phyloP scores from a whole-genome alignment of 306 rosid species.

The Inga laurina region DNA sequence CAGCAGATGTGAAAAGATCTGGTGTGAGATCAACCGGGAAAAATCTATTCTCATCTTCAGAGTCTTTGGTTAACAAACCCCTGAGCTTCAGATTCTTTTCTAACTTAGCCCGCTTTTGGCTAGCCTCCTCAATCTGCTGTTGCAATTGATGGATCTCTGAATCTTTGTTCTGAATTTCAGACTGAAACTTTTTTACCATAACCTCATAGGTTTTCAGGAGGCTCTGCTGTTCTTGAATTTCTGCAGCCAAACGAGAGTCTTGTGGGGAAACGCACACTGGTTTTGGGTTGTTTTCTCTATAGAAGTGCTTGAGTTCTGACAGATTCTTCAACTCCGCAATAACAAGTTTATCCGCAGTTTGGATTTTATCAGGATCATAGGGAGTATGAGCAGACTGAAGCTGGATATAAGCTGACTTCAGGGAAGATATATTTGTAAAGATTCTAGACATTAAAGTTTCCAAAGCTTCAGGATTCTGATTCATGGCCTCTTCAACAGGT shows the following conservation, averaged over 20 bases:
- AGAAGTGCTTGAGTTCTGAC: constrained; percentile 95
- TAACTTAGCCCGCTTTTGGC: constrained; percentile 72
- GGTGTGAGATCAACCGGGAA: constrained; percentile 79
- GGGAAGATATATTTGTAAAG: constrained; percentile 81
- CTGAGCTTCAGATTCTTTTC: constrained; percentile 96
- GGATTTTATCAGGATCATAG: constrained; percentile 94
- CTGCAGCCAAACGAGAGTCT: constrained; percentile 98
- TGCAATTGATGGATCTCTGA: constrained; percentile 85
- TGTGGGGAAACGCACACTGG: constrained; percentile 92
- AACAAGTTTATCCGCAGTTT: constrained; percentile 88
- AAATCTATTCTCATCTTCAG: constrained; percentile 74
- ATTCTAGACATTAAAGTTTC: constrained; percentile 80
- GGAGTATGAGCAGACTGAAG: constrained; percentile 99
- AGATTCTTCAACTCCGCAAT: constrained; percentile 89
- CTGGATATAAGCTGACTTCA: constrained; percentile 93
- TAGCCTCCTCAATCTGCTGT: constrained; percentile 94
- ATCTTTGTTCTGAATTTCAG: constrained; percentile 98
- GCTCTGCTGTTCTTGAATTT: constrained; percentile 98
- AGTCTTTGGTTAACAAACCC: constrained; percentile 87
- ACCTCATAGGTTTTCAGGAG: constrained; percentile 96
- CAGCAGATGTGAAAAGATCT: constrained; percentile 78
- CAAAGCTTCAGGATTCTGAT: constrained; percentile 92
- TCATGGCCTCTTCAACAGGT: constrained; percentile 98
- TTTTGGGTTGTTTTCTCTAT: constrained; percentile 94
- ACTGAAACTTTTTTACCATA: constrained; percentile 99